phyloP scores from a whole-genome alignment of 139 green algal genomes.

The Chlorella sp. region DNA sequence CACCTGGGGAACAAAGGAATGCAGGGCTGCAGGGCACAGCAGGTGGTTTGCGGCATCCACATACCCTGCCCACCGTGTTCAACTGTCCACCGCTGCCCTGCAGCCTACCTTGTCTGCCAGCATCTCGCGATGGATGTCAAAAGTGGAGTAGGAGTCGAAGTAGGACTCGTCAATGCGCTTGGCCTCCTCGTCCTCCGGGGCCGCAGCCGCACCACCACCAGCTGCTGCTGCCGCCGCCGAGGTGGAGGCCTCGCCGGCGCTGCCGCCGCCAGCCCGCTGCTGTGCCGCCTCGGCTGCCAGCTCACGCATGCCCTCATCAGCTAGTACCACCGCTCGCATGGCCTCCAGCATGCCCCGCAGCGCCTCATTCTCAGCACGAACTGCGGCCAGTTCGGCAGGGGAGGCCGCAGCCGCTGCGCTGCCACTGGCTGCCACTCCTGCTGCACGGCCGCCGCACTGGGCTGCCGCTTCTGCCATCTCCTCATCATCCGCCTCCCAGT shows the following conservation, averaged over 20 bases:
- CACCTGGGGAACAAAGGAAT: no score
- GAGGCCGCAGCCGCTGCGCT: background rate
- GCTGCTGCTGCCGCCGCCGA: background rate
- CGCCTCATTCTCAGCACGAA: constrained; percentile 47
- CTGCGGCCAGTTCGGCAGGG: constrained; percentile 1
- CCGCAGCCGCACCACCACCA: background rate
- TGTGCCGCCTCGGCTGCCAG: constrained; percentile 17
- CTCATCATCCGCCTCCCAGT: constrained; percentile 70
- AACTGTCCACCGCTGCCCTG: background rate
- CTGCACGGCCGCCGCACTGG: background rate
- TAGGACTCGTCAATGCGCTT: constrained; percentile 79
- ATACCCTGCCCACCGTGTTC: background rate
- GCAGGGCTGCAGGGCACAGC: no score
- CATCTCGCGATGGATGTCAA: constrained; percentile 96
- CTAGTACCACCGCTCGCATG: constrained; percentile 19
- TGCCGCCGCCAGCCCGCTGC: background rate
- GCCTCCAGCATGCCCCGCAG: constrained; percentile 39
- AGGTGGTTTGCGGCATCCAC: background rate
- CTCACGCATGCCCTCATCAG: constrained; percentile 10
- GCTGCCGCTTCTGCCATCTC: background rate
- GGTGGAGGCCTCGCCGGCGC: background rate
- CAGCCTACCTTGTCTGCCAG: constrained; percentile 76
- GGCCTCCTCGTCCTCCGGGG: background rate
- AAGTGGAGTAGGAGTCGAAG: constrained; percentile 90
- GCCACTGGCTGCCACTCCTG: background rate